Conservation (phyloP, 306 rosid species). For the Castanospermum australe region DNA sequence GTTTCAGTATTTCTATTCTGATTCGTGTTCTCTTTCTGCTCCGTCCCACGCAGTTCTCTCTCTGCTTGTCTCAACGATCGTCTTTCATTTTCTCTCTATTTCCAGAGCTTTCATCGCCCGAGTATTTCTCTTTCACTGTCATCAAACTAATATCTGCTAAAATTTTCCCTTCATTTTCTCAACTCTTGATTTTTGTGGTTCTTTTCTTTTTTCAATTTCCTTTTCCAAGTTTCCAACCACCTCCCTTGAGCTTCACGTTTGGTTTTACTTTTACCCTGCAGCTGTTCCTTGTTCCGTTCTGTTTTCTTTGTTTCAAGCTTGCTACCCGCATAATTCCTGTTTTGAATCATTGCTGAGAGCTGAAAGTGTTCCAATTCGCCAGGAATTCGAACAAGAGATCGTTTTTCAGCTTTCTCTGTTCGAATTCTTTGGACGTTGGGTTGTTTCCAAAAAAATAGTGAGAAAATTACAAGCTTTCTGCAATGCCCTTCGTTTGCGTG, state of each 20-base stretch:
- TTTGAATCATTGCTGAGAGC: not conserved
- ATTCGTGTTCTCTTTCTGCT: not conserved
- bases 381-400: slow-evolving; percentile 36
- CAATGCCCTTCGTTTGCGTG: slow-evolving; percentile 16
- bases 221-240: not conserved
- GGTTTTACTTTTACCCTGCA: not conserved
- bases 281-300: not conserved
- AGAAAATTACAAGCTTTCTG: not conserved
- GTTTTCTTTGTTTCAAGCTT: not conserved
- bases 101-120: slow-evolving; percentile 18
- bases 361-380: not conserved
- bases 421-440: slow-evolving; percentile 10
- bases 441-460: not conserved
- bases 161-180: not conserved
- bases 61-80: not conserved
- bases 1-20: not conserved
- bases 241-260: not conserved
- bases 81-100: not conserved
- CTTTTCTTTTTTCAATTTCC: not conserved
- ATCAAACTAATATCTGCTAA: not conserved
- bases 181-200: not conserved
- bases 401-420: slow-evolving; percentile 35
- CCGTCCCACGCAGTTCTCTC: slow-evolving; percentile 29
- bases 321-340: not conserved
- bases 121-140: not conserved